These are phyloP conservation scores for Fraxinus baroniana DNA, from an alignment of 305 asterid genomes.

Conservation along the genomic window DNA sequence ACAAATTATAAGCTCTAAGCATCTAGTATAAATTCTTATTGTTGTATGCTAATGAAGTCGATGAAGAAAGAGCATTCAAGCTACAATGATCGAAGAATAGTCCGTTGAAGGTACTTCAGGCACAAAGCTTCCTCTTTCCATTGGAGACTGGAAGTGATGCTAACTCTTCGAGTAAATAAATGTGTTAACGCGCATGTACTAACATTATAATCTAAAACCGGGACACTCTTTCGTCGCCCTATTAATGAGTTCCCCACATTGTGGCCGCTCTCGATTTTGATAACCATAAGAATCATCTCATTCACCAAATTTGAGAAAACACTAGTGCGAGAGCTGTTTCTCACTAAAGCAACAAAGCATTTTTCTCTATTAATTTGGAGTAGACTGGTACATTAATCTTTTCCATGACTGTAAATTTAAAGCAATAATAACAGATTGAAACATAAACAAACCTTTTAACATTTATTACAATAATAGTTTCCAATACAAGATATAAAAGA, in stretches of 20 bases:
- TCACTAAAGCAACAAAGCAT: background rate
- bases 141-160: background rate
- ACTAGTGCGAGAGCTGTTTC: background rate
- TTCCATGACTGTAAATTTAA: background rate
- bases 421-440: background rate
- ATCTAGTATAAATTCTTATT: background rate
- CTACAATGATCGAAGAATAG: background rate
- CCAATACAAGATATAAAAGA: slow-evolving; percentile 14
- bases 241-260: background rate
- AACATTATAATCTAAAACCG: background rate
- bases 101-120: background rate
- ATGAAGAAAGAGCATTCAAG: background rate
- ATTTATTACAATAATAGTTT: slow-evolving; percentile 11
- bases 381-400: background rate
- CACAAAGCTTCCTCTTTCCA: background rate
- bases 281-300: background rate
- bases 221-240: background rate
- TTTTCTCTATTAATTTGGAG: background rate
- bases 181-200: background rate
- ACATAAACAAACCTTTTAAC: background rate
- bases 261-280: background rate
- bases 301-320: background rate
- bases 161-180: background rate
- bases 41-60: background rate
- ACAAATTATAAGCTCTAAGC: background rate